Evolutionary conservation across 2,329 filamentous ascomycete species (phyloP).

Genomic region (Tympanopsis confertula): DNA sequence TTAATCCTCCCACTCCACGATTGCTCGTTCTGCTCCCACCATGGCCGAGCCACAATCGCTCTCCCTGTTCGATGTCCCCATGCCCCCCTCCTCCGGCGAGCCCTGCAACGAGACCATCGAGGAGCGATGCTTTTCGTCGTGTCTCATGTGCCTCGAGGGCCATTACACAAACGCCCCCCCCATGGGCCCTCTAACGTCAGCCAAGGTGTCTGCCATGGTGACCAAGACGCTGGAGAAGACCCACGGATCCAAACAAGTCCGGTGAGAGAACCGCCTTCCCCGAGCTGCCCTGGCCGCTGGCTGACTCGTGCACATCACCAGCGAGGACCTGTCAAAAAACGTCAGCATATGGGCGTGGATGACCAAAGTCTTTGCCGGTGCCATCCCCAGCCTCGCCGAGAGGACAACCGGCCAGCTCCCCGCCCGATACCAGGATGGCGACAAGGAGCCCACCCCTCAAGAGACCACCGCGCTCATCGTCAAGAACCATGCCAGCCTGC

Average conservation of each 20-base stretch:
- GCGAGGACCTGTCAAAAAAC: constrained; percentile 48
- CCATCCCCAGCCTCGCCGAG: constrained; percentile 46
- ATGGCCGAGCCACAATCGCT: too few species aligned
- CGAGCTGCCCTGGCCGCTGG: background rate
- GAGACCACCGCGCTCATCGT: constrained; percentile 53
- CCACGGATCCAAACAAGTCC: constrained; percentile 45
- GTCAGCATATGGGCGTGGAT: constrained; percentile 57
- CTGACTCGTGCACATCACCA: constrained; percentile 12
- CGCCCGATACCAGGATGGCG: constrained; percentile 34
- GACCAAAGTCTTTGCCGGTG: constrained; percentile 46
- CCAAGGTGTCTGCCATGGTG: constrained; percentile 43
- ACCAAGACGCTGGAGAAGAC: constrained; percentile 52
- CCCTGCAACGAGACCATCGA: constrained; percentile 54
- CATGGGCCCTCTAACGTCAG: constrained; percentile 43
- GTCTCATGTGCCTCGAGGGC: constrained; percentile 48
- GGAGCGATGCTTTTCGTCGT: constrained; percentile 49
- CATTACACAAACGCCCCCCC: constrained; percentile 44
- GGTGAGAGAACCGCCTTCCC: constrained; percentile 25
- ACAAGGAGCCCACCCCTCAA: constrained; percentile 44
- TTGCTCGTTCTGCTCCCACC: too few species aligned
- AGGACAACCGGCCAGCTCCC: constrained; percentile 45
- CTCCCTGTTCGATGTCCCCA: too few species aligned
- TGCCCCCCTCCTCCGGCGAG: too few species aligned
- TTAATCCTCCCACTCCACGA: too few species aligned
- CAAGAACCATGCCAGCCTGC: constrained; percentile 47